Conservation (phyloP, 352 stramenopile species). For the Phytophthora melonis region DNA sequence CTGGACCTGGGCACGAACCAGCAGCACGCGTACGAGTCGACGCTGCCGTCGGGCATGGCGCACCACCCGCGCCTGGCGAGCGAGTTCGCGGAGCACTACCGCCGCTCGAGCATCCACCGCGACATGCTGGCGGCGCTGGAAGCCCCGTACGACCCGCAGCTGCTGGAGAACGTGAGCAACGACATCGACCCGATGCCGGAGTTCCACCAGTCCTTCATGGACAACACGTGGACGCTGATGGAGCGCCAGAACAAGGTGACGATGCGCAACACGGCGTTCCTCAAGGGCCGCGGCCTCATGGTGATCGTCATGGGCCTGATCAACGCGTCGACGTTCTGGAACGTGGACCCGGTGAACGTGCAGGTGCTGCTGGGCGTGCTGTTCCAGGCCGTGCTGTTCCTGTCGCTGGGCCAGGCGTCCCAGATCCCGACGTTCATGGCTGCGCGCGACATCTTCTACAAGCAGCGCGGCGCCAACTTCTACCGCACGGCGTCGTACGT, state of each 20-base stretch:
- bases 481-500: constrained; percentile 65
- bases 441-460: constrained; percentile 70
- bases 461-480: constrained; percentile 79
- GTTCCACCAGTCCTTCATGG: constrained; percentile 44
- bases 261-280: constrained; percentile 45
- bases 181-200: constrained; percentile 40
- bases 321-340: constrained; percentile 48
- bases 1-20: constrained; percentile 50
- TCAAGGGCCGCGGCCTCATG: constrained; percentile 42
- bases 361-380: constrained; percentile 67
- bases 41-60: constrained; percentile 2
- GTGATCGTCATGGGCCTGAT: constrained; percentile 37
- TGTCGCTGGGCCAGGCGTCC: constrained; percentile 67
- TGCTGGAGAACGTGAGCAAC: constrained; percentile 25
- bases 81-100: constrained; percentile 36
- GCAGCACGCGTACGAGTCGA: constrained; percentile 40
- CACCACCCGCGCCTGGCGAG: constrained; percentile 31
- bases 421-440: constrained; percentile 76
- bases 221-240: constrained; percentile 31
- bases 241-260: constrained; percentile 64
- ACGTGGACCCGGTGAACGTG: constrained; percentile 37
- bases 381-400: constrained; percentile 77
- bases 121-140: constrained; percentile 30
- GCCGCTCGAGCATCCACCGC: constrained; percentile 26
- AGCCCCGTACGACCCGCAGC: constrained; percentile 14